A percentile compares a stretch with the other conserved stretches of the same genome.
These are phyloP conservation scores for Penstemon davidsonii DNA, from an alignment of 257 asterid genomes.

Conservation along the genomic window DNA sequence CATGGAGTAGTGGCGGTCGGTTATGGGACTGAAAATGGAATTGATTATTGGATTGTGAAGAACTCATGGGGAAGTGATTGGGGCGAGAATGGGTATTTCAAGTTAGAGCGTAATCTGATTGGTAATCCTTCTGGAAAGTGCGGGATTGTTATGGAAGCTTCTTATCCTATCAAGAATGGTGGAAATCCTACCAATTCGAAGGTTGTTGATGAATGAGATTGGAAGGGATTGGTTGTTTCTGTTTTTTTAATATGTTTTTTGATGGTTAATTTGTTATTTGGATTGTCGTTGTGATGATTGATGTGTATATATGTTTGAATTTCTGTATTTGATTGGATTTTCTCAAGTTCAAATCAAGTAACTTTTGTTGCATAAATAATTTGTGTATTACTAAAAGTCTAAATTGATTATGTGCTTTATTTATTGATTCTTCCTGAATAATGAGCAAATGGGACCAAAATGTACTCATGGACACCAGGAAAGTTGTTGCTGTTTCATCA, in stretches of 20 bases:
- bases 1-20: conserved; percentile 90
- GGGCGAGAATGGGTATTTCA: conserved; percentile 84
- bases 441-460: too few species aligned
- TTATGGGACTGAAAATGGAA: conserved; percentile 61
- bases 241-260: background rate
- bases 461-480: too few species aligned
- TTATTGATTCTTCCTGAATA: too few species aligned
- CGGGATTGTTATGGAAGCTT: conserved; percentile 69
- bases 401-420: too few species aligned
- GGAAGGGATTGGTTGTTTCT: background rate
- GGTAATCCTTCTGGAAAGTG: conserved; percentile 49
- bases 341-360: background rate
- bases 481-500: too few species aligned
- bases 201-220: conserved; percentile 35
- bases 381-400: too few species aligned
- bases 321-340: conserved; percentile 21
- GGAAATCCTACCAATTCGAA: conserved; percentile 12
- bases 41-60: conserved; percentile 77
- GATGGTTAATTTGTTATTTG: conserved; percentile 12
- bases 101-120: conserved; percentile 49
- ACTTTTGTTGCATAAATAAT: too few species aligned
- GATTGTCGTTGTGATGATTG: conserved; percentile 14
- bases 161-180: conserved; percentile 65
- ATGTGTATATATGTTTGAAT: conserved; percentile 30
- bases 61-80: conserved; percentile 82